Evolutionary conservation across 2,329 filamentous ascomycete genomes (phyloP).

Genomic region (Lecanicillium sp.): DNA sequence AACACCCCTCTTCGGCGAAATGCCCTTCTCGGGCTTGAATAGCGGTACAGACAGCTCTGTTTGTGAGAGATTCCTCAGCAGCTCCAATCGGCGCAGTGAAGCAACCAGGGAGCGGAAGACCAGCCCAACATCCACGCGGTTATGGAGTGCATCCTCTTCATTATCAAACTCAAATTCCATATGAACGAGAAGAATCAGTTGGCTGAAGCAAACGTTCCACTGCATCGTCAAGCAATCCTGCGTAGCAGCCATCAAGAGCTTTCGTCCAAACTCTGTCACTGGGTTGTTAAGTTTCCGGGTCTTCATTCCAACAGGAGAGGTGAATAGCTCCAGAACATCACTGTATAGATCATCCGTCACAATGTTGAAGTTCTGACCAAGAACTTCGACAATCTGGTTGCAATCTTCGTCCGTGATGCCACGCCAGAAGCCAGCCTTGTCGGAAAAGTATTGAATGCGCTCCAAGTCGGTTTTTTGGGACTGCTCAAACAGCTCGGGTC

Average conservation of each 20-base stretch:
- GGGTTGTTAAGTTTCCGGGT: conserved; percentile 43
- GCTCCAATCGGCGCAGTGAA: conserved; percentile 66
- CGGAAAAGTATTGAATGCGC: conserved; percentile 71
- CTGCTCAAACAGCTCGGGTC: conserved; percentile 69
- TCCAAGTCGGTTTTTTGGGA: conserved; percentile 64
- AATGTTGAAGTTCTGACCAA: conserved; percentile 60
- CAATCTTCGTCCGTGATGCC: conserved; percentile 80
- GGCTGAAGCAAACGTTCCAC: conserved; percentile 69
- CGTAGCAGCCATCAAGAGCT: conserved; percentile 66
- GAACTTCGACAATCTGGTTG: conserved; percentile 58
- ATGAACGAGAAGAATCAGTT: conserved; percentile 77
- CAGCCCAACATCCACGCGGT: conserved; percentile 57
- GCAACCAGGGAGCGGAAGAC: conserved; percentile 65
- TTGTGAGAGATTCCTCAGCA: conserved; percentile 63
- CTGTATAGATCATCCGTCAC: conserved; percentile 51
- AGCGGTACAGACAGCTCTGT: conserved; percentile 50
- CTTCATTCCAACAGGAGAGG: conserved; percentile 39
- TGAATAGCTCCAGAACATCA: conserved; percentile 42
- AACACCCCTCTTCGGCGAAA: conserved; percentile 33
- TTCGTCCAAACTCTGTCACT: conserved; percentile 70
- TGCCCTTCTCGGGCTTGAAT: conserved; percentile 31
- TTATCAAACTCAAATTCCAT: conserved; percentile 78
- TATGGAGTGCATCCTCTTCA: conserved; percentile 58
- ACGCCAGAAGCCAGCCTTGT: conserved; percentile 69
- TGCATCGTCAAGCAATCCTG: conserved; percentile 72